Percentiles rank a stretch among this genome's conserved stretches.
Evolutionary conservation across 2,329 filamentous ascomycete species (phyloP).

Genomic region (Scortechinia acanthostroma): DNA sequence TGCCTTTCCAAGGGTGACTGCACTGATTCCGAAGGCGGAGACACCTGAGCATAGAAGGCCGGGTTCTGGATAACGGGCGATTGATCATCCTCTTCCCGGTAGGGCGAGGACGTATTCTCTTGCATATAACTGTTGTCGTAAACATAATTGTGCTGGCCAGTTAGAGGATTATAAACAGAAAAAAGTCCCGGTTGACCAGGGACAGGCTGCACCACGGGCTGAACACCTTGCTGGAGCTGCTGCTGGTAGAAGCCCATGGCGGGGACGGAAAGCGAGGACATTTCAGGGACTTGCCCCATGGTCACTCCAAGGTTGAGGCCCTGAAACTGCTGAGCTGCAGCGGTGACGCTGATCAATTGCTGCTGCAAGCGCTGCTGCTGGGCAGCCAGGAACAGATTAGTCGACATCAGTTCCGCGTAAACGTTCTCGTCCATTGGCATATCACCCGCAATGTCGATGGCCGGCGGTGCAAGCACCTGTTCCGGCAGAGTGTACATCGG

Average conservation of each 20-base stretch:
- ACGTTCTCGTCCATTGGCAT: constrained; percentile 77
- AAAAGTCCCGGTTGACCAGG: constrained; percentile 66
- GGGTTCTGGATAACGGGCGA: constrained; percentile 20
- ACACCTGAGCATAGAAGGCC: constrained; percentile 73
- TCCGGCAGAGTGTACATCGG: constrained; percentile 3
- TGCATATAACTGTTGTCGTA: constrained; percentile 54
- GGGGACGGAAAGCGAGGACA: constrained; percentile 22
- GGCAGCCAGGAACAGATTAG: constrained; percentile 57
- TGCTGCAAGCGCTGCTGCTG: constrained; percentile 94
- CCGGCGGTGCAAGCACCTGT: constrained; percentile 62
- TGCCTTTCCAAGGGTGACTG: constrained; percentile 37
- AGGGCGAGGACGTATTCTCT: constrained; percentile 29
- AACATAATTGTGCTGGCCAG: constrained; percentile 76
- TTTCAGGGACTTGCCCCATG: constrained; percentile 25
- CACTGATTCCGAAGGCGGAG: constrained; percentile 64
- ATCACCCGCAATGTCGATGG: constrained; percentile 68
- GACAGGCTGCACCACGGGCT: constrained; percentile 49
- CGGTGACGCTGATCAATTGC: constrained; percentile 77
- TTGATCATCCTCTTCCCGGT: constrained; percentile 29
- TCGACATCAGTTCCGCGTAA: constrained; percentile 82
- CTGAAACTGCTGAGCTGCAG: constrained; percentile 65
- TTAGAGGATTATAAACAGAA: constrained; percentile 77
- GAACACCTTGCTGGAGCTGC: constrained; percentile 59
- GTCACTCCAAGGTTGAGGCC: constrained; percentile 55
- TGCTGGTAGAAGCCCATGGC: constrained; percentile 31